phyloP scores from a whole-genome alignment of 192 early-diverging fungal species.

The Dimargaris cristalligena region DNA sequence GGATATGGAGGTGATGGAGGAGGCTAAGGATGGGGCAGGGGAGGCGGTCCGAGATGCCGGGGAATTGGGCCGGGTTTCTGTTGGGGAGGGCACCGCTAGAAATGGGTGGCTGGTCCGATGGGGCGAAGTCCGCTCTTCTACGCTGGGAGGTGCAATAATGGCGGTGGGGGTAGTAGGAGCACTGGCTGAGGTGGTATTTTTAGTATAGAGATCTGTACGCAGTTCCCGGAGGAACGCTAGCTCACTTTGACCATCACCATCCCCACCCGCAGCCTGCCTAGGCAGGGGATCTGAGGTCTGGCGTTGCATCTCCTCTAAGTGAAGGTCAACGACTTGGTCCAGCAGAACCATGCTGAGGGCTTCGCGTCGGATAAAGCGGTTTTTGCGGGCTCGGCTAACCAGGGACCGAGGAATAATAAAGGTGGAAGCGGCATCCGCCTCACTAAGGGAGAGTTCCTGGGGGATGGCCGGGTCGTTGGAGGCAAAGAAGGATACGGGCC shows the following conservation, averaged over 20 bases:
- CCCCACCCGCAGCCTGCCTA: conserved; percentile 9
- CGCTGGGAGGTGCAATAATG: no score
- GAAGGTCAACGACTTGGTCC: conserved; percentile 24
- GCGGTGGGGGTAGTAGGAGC: no score
- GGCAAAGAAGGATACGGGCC: conserved; percentile 1
- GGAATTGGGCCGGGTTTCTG: no score
- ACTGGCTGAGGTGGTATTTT: no score
- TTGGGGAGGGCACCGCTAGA: no score
- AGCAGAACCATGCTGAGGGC: conserved; percentile 24
- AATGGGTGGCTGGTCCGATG: no score
- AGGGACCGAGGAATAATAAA: conserved; percentile 5
- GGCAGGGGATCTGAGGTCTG: conserved; percentile 12
- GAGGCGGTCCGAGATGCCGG: no score
- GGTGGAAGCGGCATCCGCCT: background rate
- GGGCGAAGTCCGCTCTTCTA: no score
- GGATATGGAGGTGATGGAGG: no score
- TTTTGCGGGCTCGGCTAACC: conserved; percentile 7
- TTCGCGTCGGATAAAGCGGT: conserved; percentile 15
- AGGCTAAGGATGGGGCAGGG: no score
- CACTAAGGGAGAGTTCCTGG: background rate
- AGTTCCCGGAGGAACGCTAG: background rate
- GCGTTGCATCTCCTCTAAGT: conserved; percentile 16
- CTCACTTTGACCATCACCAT: background rate
- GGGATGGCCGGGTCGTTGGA: conserved; percentile 2
- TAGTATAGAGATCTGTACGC: no score